phyloP scores from a whole-genome alignment of 306 rosid genomes.

The Inga oerstediana region DNA sequence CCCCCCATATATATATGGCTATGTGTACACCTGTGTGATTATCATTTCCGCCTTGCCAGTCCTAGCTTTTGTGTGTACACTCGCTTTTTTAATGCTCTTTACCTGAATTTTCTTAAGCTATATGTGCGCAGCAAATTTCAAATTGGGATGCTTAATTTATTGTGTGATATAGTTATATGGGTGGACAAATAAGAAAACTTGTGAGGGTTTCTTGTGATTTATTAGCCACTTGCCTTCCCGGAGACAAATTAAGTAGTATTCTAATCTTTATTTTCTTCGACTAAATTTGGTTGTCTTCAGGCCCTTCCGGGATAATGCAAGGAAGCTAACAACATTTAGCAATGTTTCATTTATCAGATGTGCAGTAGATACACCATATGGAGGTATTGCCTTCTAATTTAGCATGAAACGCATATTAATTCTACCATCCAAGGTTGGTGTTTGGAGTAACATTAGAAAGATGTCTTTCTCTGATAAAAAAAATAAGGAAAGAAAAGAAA shows the following conservation, averaged over 20 bases:
- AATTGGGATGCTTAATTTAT: background rate
- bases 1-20: background rate
- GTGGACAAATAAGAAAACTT: background rate
- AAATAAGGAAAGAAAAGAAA: background rate
- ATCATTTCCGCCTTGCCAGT: background rate
- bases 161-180: background rate
- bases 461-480: background rate
- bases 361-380: constrained; percentile 74
- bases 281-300: constrained; percentile 40
- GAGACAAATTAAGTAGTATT: background rate
- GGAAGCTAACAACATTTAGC: constrained; percentile 28
- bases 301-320: constrained; percentile 34
- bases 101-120: background rate
- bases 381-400: constrained; percentile 49
- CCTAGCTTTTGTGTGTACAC: background rate
- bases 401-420: background rate
- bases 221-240: background rate
- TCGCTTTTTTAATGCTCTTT: background rate
- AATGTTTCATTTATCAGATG: constrained; percentile 45
- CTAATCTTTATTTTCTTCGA: background rate
- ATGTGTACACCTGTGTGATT: background rate
- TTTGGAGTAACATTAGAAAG: background rate
- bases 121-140: background rate
- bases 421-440: background rate
- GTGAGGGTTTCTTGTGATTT: background rate